These are phyloP conservation scores for Fraxinus latifolia DNA, from an alignment of 305 asterid species.

Conservation along the genomic window DNA sequence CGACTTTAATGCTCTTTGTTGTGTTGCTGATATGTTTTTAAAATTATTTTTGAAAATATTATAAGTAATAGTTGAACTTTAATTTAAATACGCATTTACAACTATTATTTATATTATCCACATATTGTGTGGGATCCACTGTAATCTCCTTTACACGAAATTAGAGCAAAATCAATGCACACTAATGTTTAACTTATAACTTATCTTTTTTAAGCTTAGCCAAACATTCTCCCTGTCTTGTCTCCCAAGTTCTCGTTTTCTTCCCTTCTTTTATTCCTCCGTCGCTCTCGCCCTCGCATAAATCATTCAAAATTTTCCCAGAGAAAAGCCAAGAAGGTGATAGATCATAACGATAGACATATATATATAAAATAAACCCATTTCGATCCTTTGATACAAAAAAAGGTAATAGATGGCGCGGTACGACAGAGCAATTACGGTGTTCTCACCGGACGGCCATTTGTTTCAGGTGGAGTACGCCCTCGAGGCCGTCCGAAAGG, in stretches of 20 bases:
- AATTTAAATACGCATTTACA: no score
- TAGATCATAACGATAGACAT: not conserved
- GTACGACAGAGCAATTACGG: constrained; percentile 90
- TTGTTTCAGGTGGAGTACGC: constrained; percentile 94
- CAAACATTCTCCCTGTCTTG: constrained; percentile 24
- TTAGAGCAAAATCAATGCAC: no score
- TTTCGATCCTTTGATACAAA: not conserved
- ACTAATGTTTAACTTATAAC: no score
- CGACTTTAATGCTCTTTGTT: no score
- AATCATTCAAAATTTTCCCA: not conserved
- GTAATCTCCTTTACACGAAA: no score
- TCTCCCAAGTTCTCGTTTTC: constrained; percentile 26
- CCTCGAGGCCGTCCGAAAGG: constrained; percentile 92
- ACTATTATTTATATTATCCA: no score
- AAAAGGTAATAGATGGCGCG: constrained; percentile 56
- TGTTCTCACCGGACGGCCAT: constrained; percentile 96
- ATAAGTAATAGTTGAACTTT: no score
- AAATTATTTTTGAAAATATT: no score
- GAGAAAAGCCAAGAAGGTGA: not conserved
- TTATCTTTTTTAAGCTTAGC: not conserved
- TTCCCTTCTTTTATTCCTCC: not conserved
- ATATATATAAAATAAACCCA: not conserved
- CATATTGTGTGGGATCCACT: no score
- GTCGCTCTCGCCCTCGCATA: not conserved
- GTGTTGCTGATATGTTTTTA: no score